These are phyloP conservation scores for Citrus reticulata DNA, from an alignment of 345 rosid species.

Conservation along the genomic window DNA sequence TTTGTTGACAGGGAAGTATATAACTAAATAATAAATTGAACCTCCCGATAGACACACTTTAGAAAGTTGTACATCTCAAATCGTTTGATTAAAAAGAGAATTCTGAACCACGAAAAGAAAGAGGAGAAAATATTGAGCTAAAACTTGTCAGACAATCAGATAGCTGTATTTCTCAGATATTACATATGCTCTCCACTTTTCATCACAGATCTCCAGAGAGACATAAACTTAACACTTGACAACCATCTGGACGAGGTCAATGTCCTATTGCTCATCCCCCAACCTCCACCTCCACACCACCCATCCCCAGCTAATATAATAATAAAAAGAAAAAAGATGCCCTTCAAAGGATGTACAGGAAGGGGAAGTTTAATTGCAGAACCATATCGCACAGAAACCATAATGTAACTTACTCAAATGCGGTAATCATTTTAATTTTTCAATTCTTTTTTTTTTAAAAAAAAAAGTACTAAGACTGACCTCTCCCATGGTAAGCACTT, in stretches of 20 bases:
- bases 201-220: neutral
- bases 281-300: neutral
- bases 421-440: neutral
- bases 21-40: neutral
- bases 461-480: constrained; percentile 29
- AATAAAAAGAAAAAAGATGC: neutral
- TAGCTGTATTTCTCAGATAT: neutral
- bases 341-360: neutral
- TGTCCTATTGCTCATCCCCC: neutral
- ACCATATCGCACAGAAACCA: neutral
- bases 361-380: neutral
- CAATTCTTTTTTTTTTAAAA: neutral
- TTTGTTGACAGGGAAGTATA: neutral
- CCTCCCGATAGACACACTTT: neutral
- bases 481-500: constrained; percentile 94
- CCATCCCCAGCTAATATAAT: neutral
- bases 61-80: neutral
- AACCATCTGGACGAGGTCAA: neutral
- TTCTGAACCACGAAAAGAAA: neutral
- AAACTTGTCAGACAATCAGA: neutral
- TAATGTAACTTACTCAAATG: neutral
- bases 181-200: neutral
- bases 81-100: neutral
- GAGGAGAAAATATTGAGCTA: neutral
- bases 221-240: neutral